Conservation (phyloP, 352 stramenopile genomes). For the Pythium sukuiense region DNA sequence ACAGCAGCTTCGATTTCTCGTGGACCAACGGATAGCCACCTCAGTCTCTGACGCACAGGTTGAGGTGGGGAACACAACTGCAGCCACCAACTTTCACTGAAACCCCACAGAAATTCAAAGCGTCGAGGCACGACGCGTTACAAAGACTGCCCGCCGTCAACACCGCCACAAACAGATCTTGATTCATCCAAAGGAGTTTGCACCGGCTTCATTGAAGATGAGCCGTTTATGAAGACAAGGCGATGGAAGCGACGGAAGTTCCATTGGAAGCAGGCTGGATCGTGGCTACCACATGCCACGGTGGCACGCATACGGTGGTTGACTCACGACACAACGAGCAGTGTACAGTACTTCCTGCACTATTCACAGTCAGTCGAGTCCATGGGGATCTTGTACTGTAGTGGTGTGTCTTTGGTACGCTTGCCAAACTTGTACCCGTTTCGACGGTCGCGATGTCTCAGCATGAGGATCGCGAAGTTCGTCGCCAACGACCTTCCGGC, state of each 20-base stretch:
- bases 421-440: too few species aligned
- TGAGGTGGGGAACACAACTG: not conserved
- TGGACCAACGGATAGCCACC: too few species aligned
- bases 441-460: not conserved
- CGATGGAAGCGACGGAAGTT: too few species aligned
- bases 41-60: not conserved
- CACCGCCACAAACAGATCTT: not conserved
- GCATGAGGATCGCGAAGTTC: not conserved
- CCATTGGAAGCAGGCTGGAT: too few species aligned
- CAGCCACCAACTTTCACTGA: not conserved
- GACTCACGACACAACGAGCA: too few species aligned
- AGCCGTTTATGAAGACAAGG: not conserved
- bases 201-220: not conserved
- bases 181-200: not conserved
- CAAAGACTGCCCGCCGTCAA: not conserved
- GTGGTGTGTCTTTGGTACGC: too few species aligned
- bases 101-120: not conserved
- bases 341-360: too few species aligned
- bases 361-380: too few species aligned
- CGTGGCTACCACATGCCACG: too few species aligned
- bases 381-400: too few species aligned
- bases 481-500: not conserved
- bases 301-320: too few species aligned
- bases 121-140: not conserved
- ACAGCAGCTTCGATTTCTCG: too few species aligned